Conservation (phyloP, 169 alveolate genomes). For the Sarcocystis neurona region DNA sequence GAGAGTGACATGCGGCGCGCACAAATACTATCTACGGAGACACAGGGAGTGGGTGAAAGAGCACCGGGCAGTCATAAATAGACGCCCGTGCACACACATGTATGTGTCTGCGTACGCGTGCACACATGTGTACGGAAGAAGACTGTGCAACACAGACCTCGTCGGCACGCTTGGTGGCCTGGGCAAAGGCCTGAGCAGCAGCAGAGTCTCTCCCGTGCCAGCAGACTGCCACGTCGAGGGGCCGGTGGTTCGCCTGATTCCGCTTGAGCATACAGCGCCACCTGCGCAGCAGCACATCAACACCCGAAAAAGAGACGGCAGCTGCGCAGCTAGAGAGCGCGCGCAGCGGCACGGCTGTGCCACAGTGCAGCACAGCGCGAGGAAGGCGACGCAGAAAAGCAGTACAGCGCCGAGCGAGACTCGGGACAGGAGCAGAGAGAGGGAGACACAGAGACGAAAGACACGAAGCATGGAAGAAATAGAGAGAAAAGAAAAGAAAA, state of each 20-base stretch:
- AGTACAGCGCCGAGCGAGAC: neutral
- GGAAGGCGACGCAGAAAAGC: neutral
- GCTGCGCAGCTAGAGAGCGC: neutral
- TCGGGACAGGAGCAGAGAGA: neutral
- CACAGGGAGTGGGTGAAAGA: neutral
- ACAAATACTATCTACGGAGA: neutral
- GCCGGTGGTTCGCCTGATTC: neutral
- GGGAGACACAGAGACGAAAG: neutral
- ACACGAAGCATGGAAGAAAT: neutral
- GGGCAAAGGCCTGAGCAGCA: neutral
- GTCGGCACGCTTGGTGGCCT: neutral
- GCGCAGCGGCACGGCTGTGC: neutral
- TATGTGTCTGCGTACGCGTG: neutral
- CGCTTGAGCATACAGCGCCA: constrained; percentile 4
- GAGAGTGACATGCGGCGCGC: neutral
- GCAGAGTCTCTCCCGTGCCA: neutral
- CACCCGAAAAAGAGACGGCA: too few relatives aligned
- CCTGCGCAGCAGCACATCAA: neutral
- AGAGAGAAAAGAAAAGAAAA: too few relatives aligned
- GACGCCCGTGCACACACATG: neutral
- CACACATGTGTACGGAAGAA: neutral
- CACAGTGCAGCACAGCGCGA: neutral
- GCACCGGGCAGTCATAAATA: neutral
- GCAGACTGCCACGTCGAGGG: constrained; percentile 18
- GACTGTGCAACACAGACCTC: too few relatives aligned